Evolutionary conservation across 768 basidiomycete species (phyloP), one percentile per base, ranked within the genome.

Genomic region (Glaciozyma martinii): DNA sequence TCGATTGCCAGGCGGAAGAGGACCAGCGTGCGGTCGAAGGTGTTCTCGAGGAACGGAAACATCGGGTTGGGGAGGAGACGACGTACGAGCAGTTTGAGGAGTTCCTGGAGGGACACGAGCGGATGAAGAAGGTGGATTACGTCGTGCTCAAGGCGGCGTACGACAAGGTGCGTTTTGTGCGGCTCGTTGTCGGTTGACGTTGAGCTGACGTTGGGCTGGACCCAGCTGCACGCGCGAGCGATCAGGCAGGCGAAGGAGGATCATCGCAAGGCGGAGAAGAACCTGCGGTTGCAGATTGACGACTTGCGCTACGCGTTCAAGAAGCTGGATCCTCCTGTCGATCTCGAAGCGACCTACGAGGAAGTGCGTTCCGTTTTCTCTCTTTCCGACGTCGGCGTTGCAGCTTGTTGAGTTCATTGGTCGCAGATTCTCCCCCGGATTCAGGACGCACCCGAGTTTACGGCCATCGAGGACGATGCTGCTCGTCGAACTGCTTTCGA

Each of bases 291-390:
- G 76, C 77, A 90, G 67, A 90, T 95, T 73, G 95, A 99, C 76
- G 95, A 98, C 74, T 80, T 99, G 44, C 86, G 95, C 9, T 95
- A 98, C 78, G 95, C 93, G 0, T 80, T 97, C 69, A 91, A 89
- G 78, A 94, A 94, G 75, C 79, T 94, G 10, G 76, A 88, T 0
- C 89, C 92, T 56, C 82, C 89, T 2, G 76, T 97, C 46, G 90
- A 94, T 68, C 75, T 92, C 56, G 83, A 78, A 33, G 74, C 85
- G 62, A 75, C 86, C 1, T 98, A 87, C 73, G 93, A 97, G 71
- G 84, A 88, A 71, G 92, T 89, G 70, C 61, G 84, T 57, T 7
- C 42, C 42, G 29, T 4, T 47, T 29, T 21, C 19, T 53, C 32
- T 18, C n/a, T 32, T 19, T 53, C 30, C n/a, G 29, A 19, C 47